A percentile compares a stretch with the other conserved stretches of the same genome.
Evolutionary conservation across 1,139 yeast species (phyloP).

Genomic region (Zygoascus meyerae): DNA sequence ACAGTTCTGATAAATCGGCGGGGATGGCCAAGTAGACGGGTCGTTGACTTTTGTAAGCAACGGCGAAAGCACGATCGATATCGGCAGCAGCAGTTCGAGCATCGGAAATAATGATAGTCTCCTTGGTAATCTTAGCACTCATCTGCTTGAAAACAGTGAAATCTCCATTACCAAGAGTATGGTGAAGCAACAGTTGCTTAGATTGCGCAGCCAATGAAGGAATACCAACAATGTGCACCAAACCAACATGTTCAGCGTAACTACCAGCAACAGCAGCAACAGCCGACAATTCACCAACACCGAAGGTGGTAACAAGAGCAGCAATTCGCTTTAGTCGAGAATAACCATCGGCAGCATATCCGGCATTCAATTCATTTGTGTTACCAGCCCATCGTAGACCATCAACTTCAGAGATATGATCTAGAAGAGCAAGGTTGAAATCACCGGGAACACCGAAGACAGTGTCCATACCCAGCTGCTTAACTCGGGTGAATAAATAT

Average conservation of each 20-base stretch:
- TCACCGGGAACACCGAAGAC: conserved; percentile 58
- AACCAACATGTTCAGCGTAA: conserved; percentile 58
- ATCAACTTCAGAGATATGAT: conserved; percentile 45
- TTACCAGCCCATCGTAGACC: conserved; percentile 41
- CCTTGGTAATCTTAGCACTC: conserved; percentile 64
- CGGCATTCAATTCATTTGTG: conserved; percentile 49
- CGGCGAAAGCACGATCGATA: conserved; percentile 69
- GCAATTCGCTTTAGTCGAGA: conserved; percentile 56
- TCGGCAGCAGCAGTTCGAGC: conserved; percentile 57
- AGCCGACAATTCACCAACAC: conserved; percentile 70
- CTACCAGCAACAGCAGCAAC: conserved; percentile 63
- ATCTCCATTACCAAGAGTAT: conserved; percentile 80
- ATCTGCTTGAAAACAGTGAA: conserved; percentile 72
- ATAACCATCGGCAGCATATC: conserved; percentile 65
- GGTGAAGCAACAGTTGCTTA: conserved; percentile 53
- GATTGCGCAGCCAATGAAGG: conserved; percentile 59
- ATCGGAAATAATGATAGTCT: conserved; percentile 59
- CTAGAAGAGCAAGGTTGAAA: conserved; percentile 63
- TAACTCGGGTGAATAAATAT: conserved; percentile 45
- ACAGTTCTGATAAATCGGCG: conserved; percentile 67
- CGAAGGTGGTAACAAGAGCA: conserved; percentile 58
- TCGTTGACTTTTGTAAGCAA: conserved; percentile 66
- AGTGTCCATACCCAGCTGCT: conserved; percentile 42
- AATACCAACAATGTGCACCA: conserved; percentile 62
- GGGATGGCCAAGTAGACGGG: conserved; percentile 84